These are phyloP conservation scores for Myxozyma nipponensis DNA, from an alignment of 805 yeast species.

Conservation along the genomic window DNA sequence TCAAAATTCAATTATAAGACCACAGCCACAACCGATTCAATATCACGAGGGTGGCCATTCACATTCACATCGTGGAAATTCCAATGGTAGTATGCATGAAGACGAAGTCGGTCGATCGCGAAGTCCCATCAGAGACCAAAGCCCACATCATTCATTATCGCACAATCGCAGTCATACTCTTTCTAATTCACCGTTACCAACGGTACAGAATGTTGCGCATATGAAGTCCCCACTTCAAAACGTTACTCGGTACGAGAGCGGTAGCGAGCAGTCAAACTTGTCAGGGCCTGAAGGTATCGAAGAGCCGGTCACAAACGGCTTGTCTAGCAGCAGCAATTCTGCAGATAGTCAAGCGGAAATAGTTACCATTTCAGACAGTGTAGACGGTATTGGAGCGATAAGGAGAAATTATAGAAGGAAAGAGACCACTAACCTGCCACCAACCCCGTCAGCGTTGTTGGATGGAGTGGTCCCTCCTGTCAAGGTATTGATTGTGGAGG, in stretches of 20 bases:
- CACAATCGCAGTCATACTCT: neutral
- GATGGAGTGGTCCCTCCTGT: constrained; percentile 78
- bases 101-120: constrained; percentile 1
- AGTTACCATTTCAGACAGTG: neutral
- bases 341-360: no score
- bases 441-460: constrained; percentile 15
- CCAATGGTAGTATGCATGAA: neutral
- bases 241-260: constrained; percentile 1
- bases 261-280: neutral
- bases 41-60: neutral
- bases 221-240: constrained; percentile 15
- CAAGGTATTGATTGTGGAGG: constrained; percentile 91
- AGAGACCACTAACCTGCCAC: neutral
- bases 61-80: neutral
- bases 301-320: no score
- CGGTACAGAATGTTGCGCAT: constrained; percentile 1
- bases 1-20: constrained; percentile 1
- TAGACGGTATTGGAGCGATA: neutral
- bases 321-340: no score
- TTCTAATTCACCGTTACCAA: neutral
- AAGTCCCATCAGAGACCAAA: constrained; percentile 2
- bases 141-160: constrained; percentile 10
- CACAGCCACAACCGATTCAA: constrained; percentile 21
- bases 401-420: neutral
- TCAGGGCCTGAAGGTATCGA: neutral